Evolutionary conservation across 306 rosid genomes (phyloP), one percentile per base, ranked within the genome.

Genomic region (Malus fusca): DNA sequence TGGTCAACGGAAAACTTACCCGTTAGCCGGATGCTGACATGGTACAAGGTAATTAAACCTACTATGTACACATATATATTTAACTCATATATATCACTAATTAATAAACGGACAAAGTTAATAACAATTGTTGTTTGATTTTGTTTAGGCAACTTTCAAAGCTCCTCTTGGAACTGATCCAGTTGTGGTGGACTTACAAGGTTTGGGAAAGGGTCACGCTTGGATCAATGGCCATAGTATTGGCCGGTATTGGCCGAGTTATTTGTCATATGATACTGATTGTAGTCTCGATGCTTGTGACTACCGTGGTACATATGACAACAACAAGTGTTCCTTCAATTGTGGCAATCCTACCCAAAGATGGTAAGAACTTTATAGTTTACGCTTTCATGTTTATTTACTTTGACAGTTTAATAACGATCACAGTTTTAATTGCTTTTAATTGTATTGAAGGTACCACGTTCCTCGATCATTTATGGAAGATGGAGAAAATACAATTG

Each of bases 301-400:
- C 74, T 89, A 87, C 55, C 86, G 94, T 7, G 90, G 86, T 25
- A 1, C 73, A 5, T 89, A 89, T 56, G 14, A 4, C 1, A 64
- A 77, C 64, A 8, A 18, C 22, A 90, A 90, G 79, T 86, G 92
- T 43, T 75, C 83, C 1, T n/a, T 59, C 42, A 86, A 90, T 26
- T 90, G 90, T 52, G 95, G 90, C 11, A 28, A 83, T 0, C 86
- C 89, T 4, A 51, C 92, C 22, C 96, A 90, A 13, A 82, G 82
- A 75, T 84, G 90, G 88, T 86, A 58, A 3, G 65, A 76, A 48
- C 59, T 30, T 11, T 4, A 28, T 43, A 0, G 6, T 26, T 13
- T 18, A 0, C 18, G 12, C 23, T 2, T 3, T 75, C 19, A 48
- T 13, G 17, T 12, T 52, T 51, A 22, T 14, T 22, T 31, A 0